These are phyloP conservation scores for Moesziomyces sp. DNA, from an alignment of 1,284 basidiomycete species.

Conservation along the genomic window DNA sequence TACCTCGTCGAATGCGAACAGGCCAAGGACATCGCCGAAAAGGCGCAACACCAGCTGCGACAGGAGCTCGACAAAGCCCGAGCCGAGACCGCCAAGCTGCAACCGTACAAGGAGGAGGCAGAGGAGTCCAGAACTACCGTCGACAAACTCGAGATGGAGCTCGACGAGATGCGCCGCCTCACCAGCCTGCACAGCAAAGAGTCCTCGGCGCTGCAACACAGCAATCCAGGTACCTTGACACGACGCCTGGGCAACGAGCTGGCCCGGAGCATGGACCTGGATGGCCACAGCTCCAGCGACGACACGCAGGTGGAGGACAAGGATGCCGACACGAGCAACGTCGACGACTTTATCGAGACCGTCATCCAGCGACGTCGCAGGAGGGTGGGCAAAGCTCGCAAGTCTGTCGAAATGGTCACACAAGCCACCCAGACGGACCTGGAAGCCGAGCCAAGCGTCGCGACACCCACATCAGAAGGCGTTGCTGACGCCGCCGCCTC, in stretches of 20 bases:
- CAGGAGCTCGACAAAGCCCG: conserved; percentile 33
- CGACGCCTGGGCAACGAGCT: conserved; percentile 43
- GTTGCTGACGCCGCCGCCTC: not conserved
- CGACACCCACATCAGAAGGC: not conserved
- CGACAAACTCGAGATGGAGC: conserved; percentile 47
- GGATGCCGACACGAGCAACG: conserved; percentile 35
- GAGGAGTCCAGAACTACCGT: conserved; percentile 29
- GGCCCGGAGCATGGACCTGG: conserved; percentile 33
- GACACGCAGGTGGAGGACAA: conserved; percentile 45
- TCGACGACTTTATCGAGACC: conserved; percentile 48
- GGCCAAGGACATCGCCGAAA: conserved; percentile 24
- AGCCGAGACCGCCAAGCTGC: conserved; percentile 25
- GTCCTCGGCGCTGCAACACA: conserved; percentile 63
- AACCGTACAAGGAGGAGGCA: conserved; percentile 36
- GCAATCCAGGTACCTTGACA: conserved; percentile 30
- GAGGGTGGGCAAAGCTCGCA: conserved; percentile 38
- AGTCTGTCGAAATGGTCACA: conserved; percentile 36
- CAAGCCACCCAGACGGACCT: conserved; percentile 39
- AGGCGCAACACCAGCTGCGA: conserved; percentile 11
- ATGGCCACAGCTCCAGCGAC: conserved; percentile 32
- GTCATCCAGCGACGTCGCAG: conserved; percentile 45
- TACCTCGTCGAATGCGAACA: conserved; percentile 42
- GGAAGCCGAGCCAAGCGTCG: conserved; percentile 6
- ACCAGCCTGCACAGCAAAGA: conserved; percentile 36
- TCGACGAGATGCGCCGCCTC: conserved; percentile 37